A percentile compares a stretch with the other conserved stretches of the same genome.
Evolutionary conservation across 139 green algal genomes (phyloP).

Genomic region (Chlorella sorokiniana): DNA sequence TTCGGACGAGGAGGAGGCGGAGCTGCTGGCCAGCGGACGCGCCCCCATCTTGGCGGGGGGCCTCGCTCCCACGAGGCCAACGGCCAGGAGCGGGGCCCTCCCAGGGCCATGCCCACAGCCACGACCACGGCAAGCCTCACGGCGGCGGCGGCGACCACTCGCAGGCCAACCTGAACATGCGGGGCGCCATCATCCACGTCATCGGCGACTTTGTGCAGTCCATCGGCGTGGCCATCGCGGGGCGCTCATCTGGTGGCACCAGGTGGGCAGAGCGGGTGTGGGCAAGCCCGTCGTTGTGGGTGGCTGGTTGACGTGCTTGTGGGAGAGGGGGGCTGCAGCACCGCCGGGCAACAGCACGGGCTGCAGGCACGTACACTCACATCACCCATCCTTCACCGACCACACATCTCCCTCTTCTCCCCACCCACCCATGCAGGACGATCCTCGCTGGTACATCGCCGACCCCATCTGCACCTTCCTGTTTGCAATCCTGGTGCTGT

Average conservation of each 20-base stretch:
- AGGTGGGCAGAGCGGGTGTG: conserved; percentile 37
- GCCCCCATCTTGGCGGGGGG: neutral
- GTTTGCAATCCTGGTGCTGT: conserved; percentile 88
- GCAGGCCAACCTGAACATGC: conserved; percentile 50
- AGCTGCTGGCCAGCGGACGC: neutral
- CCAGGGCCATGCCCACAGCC: neutral
- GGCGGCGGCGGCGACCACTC: neutral
- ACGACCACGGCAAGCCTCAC: conserved; percentile 11
- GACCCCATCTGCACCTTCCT: conserved; percentile 95
- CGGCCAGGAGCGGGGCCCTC: neutral
- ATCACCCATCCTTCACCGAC: neutral
- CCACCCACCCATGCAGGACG: conserved; percentile 44
- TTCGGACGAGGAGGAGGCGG: neutral
- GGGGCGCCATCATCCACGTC: conserved; percentile 86
- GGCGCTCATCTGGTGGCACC: conserved; percentile 87
- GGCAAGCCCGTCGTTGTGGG: neutral
- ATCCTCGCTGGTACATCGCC: conserved; percentile 63
- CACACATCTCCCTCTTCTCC: neutral
- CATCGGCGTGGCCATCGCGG: conserved; percentile 87
- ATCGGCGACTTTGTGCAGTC: conserved; percentile 93
- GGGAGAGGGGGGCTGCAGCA: neutral
- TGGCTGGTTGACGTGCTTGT: too few species aligned
- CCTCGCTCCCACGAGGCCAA: neutral
- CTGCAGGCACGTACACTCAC: neutral
- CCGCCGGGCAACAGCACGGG: too few species aligned